phyloP scores from a whole-genome alignment of 441 rosid genomes.

The Aquilaria agallochum region DNA sequence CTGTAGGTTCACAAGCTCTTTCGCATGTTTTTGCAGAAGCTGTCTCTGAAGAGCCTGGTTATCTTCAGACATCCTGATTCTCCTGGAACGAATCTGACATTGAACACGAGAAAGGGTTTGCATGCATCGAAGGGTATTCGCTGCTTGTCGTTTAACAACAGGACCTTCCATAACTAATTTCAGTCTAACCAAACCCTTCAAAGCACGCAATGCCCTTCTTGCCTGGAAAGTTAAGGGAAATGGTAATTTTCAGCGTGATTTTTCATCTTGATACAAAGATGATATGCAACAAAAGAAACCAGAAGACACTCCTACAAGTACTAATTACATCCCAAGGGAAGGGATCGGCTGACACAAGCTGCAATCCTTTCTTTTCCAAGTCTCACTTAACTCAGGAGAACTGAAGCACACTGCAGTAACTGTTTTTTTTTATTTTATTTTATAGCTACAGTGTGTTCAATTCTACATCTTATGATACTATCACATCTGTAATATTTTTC shows the following conservation, averaged over 20 bases:
- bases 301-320: background rate
- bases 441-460: too few relatives aligned
- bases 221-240: constrained; percentile 40
- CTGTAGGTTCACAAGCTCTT: constrained; percentile 61
- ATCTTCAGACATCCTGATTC: constrained; percentile 84
- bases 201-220: constrained; percentile 63
- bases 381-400: too few relatives aligned
- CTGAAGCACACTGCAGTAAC: too few relatives aligned
- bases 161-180: constrained; percentile 78
- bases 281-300: background rate
- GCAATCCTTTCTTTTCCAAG: too few relatives aligned
- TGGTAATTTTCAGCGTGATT: too few relatives aligned
- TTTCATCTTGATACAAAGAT: too few relatives aligned
- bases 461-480: too few relatives aligned
- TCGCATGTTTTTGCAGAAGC: constrained; percentile 81
- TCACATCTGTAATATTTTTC: too few relatives aligned
- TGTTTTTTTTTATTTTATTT: too few relatives aligned
- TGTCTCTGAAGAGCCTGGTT: constrained; percentile 85
- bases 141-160: constrained; percentile 75
- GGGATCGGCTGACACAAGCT: too few relatives aligned
- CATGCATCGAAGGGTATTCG: constrained; percentile 71
- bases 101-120: constrained; percentile 82
- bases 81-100: constrained; percentile 68
- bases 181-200: constrained; percentile 69
- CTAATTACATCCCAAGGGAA: too few relatives aligned